Evolutionary conservation across 2,329 filamentous ascomycete species (phyloP).

Genomic region (Neofusicoccum ribis): DNA sequence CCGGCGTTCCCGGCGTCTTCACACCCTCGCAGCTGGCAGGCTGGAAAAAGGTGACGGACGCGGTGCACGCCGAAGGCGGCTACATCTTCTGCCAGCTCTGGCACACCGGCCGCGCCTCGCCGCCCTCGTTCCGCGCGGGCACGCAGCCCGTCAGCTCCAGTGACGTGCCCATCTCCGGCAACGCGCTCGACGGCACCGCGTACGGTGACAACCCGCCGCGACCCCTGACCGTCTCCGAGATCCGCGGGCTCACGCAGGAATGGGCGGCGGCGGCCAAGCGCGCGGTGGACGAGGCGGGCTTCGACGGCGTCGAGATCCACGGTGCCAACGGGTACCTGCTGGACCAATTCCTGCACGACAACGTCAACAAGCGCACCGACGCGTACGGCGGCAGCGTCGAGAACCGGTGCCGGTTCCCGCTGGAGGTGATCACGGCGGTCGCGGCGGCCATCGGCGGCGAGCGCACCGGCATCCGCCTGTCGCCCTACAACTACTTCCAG

Average conservation of each 20-base stretch:
- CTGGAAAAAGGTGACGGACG: conserved; percentile 36
- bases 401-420: conserved; percentile 33
- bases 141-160: conserved; percentile 27
- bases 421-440: conserved; percentile 34
- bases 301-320: conserved; percentile 44
- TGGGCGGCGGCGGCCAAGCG: conserved; percentile 41
- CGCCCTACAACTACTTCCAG: conserved; percentile 40
- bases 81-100: conserved; percentile 36
- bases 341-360: conserved; percentile 63
- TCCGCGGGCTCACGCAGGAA: conserved; percentile 39
- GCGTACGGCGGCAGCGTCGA: conserved; percentile 34
- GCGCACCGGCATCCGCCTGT: conserved; percentile 26
- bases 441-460: conserved; percentile 26
- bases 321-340: conserved; percentile 60
- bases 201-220: conserved; percentile 33
- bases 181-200: conserved; percentile 38
- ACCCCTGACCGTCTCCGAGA: conserved; percentile 41
- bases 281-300: conserved; percentile 36
- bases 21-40: conserved; percentile 31
- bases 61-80: conserved; percentile 34
- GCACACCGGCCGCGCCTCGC: conserved; percentile 32
- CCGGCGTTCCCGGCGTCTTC: conserved; percentile 34
- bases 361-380: conserved; percentile 32
- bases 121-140: conserved; percentile 41
- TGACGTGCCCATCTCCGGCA: conserved; percentile 40